phyloP scores from a whole-genome alignment of 1,284 basidiomycete species.

The Malassezia nana region DNA sequence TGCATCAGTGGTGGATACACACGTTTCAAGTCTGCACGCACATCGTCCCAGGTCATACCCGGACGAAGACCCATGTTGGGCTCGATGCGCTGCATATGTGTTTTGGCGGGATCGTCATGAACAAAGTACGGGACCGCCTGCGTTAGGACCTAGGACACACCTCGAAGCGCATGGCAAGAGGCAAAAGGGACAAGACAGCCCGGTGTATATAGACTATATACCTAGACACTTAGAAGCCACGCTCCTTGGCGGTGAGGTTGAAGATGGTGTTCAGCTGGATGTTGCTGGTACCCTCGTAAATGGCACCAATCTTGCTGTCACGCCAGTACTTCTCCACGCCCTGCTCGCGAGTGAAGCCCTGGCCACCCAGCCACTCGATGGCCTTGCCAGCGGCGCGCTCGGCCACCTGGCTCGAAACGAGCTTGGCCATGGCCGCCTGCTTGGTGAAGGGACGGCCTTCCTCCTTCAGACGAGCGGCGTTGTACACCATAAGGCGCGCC shows the following conservation, averaged over 20 bases:
- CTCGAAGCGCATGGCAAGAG: neutral
- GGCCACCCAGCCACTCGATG: conserved; percentile 93
- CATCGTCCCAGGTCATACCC: conserved; percentile 3
- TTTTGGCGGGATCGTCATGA: neutral
- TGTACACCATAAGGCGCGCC: conserved; percentile 88
- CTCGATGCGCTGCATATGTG: neutral
- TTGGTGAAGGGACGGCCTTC: conserved; percentile 84
- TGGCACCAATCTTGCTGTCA: conserved; percentile 69
- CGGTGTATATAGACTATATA: neutral
- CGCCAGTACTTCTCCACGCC: conserved; percentile 75
- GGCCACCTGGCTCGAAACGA: conserved; percentile 76
- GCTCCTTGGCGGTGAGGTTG: conserved; percentile 51
- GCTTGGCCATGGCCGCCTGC: conserved; percentile 87
- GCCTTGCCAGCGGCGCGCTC: conserved; percentile 76
- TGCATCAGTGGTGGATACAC: neutral
- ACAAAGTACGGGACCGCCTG: conserved; percentile 8
- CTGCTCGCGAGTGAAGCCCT: conserved; percentile 73
- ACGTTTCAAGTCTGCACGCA: neutral
- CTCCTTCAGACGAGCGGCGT: conserved; percentile 85
- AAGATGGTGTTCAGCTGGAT: conserved; percentile 95
- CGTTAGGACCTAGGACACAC: neutral
- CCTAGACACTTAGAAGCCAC: conserved; percentile 20
- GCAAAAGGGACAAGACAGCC: neutral
- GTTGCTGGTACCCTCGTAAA: conserved; percentile 73
- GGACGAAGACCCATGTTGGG: neutral